A percentile compares a stretch with the other conserved stretches of the same genome.
These are phyloP conservation scores for Cercospora beticola DNA, from an alignment of 2,329 filamentous ascomycete species.

Conservation along the genomic window DNA sequence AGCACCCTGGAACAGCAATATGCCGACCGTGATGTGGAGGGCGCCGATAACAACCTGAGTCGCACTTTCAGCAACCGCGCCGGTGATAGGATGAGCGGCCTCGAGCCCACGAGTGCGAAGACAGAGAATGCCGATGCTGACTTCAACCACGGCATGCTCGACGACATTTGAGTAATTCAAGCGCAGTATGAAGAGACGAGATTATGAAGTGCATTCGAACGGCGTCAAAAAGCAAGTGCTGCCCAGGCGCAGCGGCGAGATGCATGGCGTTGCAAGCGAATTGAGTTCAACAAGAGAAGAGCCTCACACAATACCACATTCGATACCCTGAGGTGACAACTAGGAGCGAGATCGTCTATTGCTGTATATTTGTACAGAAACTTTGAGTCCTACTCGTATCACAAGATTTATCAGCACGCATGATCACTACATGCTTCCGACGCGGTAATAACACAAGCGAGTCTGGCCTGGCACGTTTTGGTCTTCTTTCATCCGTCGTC, in stretches of 20 bases:
- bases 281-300: constrained; percentile 1
- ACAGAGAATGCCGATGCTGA: constrained; percentile 48
- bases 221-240: constrained; percentile 25
- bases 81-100: constrained; percentile 54
- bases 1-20: constrained; percentile 89
- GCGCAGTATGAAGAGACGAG: constrained; percentile 14
- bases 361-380: constrained; percentile 21
- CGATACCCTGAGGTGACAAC: constrained; percentile 12
- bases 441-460: constrained; percentile 1
- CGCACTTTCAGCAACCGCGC: constrained; percentile 41
- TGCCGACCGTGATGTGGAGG: constrained; percentile 44
- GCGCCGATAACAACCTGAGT: constrained; percentile 34
- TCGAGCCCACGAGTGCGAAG: constrained; percentile 41
- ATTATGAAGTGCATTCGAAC: constrained; percentile 21
- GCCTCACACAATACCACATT: constrained; percentile 2
- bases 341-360: background rate
- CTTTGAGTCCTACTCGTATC: background rate
- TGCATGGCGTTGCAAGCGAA: constrained; percentile 13
- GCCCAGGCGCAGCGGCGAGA: constrained; percentile 15
- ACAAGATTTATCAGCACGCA: background rate
- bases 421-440: background rate
- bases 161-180: constrained; percentile 34
- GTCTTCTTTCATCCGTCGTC: constrained; percentile 4
- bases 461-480: background rate
- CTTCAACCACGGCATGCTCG: constrained; percentile 48